These are phyloP conservation scores for Aspergillus amoenus DNA, from an alignment of 2,329 filamentous ascomycete species.

Conservation along the genomic window DNA sequence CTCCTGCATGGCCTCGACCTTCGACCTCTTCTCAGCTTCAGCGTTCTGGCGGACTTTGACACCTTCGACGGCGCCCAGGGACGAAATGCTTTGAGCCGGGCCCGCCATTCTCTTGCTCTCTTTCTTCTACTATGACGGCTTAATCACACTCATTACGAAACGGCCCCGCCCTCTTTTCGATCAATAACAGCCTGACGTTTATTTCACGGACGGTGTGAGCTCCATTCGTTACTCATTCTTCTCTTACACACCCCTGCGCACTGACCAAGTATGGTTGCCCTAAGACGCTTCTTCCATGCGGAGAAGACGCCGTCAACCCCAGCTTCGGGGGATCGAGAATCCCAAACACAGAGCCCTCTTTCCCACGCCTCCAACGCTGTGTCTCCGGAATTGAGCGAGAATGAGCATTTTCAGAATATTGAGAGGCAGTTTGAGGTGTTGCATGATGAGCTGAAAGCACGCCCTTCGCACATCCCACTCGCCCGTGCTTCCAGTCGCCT, in stretches of 20 bases:
- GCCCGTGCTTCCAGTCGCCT: constrained; percentile 23
- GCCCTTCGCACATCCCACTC: constrained; percentile 25
- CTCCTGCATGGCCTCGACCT: background rate
- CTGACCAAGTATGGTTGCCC: constrained; percentile 30
- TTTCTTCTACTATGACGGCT: background rate
- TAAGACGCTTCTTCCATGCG: constrained; percentile 35
- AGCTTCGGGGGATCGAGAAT: constrained; percentile 12
- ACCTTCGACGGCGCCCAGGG: background rate
- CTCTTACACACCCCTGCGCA: background rate
- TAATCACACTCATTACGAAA: constrained; percentile 5
- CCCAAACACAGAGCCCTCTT: background rate
- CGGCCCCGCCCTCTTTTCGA: constrained; percentile 1
- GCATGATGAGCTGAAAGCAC: constrained; percentile 34
- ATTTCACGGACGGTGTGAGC: background rate
- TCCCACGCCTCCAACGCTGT: constrained; percentile 11
- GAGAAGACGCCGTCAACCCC: constrained; percentile 23
- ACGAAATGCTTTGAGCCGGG: background rate
- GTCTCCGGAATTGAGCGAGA: constrained; percentile 24
- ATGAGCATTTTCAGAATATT: constrained; percentile 37
- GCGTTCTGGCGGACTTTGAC: background rate
- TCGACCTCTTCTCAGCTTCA: background rate
- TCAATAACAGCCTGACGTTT: background rate
- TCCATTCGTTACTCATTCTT: background rate
- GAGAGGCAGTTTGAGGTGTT: constrained; percentile 41
- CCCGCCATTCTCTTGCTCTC: background rate